Evolutionary conservation across 352 stramenopile species (phyloP).

Genomic region (Salisapilia sapeloensis): DNA sequence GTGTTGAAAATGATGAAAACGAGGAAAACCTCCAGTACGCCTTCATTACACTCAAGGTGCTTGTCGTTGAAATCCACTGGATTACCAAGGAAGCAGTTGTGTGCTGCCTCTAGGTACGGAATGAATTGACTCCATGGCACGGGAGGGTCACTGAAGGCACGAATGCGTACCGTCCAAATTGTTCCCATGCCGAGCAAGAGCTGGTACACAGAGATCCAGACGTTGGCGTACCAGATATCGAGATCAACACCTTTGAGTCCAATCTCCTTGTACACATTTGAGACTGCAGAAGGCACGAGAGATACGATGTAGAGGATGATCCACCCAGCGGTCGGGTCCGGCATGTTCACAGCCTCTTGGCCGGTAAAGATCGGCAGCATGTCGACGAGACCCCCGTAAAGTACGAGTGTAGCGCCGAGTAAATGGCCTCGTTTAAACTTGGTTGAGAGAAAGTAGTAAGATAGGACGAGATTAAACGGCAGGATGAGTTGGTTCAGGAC

Average conservation of each 20-base stretch:
- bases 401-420: slow-evolving; percentile 63
- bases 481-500: slow-evolving; percentile 74
- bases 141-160: slow-evolving; percentile 60
- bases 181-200: slow-evolving; percentile 44
- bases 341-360: slow-evolving; percentile 44
- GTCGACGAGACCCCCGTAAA: slow-evolving; percentile 74
- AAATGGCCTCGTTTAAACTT: slow-evolving; percentile 74
- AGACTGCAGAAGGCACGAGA: slow-evolving; percentile 39
- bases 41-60: slow-evolving; percentile 32
- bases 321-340: slow-evolving; percentile 56
- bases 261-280: slow-evolving; percentile 84
- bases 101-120: slow-evolving; percentile 41
- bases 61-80: slow-evolving; percentile 47
- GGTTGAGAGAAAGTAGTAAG: slow-evolving; percentile 60
- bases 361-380: slow-evolving; percentile 67
- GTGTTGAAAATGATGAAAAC: slow-evolving; percentile 81
- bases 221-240: slow-evolving; percentile 80
- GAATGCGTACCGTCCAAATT: slow-evolving; percentile 68
- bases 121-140: slow-evolving; percentile 56
- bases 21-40: slow-evolving; percentile 55
- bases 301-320: slow-evolving; percentile 67
- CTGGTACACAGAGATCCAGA: slow-evolving; percentile 77
- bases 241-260: slow-evolving; percentile 76
- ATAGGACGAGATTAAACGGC: slow-evolving; percentile 77
- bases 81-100: slow-evolving; percentile 63